phyloP scores from a whole-genome alignment of 257 asterid genomes.

The Catharanthus roseus region DNA sequence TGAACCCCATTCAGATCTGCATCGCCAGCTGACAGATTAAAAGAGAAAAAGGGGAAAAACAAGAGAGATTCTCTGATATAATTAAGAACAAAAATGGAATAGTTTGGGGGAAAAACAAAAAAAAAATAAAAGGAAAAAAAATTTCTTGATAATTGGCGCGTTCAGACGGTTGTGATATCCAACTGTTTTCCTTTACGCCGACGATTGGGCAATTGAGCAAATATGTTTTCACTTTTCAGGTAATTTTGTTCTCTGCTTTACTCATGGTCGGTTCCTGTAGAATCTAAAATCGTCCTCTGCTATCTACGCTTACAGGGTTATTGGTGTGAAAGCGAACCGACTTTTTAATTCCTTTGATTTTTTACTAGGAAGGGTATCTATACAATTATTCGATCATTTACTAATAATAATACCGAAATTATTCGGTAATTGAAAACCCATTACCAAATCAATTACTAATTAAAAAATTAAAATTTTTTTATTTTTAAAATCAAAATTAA shows the following conservation, averaged over 20 bases:
- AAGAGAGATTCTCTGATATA: neutral
- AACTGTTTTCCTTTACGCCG: neutral
- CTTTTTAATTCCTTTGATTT: no score
- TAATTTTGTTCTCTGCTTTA: neutral
- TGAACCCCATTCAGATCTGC: constrained; percentile 12
- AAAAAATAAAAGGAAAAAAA: neutral
- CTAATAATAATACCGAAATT: no score
- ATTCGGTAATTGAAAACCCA: no score
- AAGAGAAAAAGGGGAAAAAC: neutral
- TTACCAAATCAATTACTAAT: no score
- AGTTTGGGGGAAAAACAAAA: neutral
- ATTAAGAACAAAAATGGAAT: neutral
- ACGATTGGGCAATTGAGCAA: neutral
- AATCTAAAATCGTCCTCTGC: no score
- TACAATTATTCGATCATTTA: no score
- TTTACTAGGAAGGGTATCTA: no score
- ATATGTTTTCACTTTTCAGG: neutral
- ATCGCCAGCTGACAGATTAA: neutral
- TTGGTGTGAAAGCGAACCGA: no score
- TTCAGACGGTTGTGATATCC: neutral
- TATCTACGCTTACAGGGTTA: no score
- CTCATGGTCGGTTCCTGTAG: no score
- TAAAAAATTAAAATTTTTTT: no score
- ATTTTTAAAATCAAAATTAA: no score
- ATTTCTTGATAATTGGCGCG: neutral